Conservation (phyloP, 2,329 filamentous ascomycete genomes). For the Bertia moriformis region DNA sequence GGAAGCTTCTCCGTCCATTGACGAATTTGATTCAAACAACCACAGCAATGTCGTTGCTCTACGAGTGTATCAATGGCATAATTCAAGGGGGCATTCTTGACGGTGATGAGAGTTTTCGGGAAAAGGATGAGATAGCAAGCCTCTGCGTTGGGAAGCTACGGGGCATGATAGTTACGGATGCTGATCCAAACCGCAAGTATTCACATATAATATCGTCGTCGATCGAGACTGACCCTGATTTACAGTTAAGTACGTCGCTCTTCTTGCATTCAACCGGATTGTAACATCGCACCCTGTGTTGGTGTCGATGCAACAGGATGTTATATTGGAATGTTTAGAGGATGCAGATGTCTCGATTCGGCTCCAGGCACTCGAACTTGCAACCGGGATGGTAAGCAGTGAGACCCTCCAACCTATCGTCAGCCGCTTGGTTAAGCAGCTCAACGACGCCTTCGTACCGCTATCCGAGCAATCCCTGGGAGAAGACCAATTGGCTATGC, state of each 20-base stretch:
- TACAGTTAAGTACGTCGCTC: slow-evolving; percentile 86
- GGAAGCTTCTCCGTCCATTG: slow-evolving; percentile 78
- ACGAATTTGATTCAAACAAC: slow-evolving; percentile 90
- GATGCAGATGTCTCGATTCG: slow-evolving; percentile 92
- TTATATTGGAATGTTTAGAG: slow-evolving; percentile 91
- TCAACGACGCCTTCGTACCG: slow-evolving; percentile 24
- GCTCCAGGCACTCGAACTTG: slow-evolving; percentile 78
- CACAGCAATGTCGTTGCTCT: slow-evolving; percentile 91
- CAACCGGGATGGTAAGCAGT: slow-evolving; percentile 81
- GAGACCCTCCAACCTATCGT: slow-evolving; percentile 78
- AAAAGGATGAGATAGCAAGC: slow-evolving; percentile 80
- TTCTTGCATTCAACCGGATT: slow-evolving; percentile 91
- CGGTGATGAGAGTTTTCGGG: slow-evolving; percentile 62
- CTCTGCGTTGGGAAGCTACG: slow-evolving; percentile 85
- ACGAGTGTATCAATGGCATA: slow-evolving; percentile 97
- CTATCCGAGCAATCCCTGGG: slow-evolving; percentile 14
- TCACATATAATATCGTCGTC: background rate
- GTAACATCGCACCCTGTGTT: slow-evolving; percentile 76
- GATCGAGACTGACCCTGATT: background rate
- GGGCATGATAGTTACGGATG: slow-evolving; percentile 85
- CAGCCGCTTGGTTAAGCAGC: slow-evolving; percentile 72
- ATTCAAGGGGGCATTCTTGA: slow-evolving; percentile 91
- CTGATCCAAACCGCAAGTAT: slow-evolving; percentile 74
- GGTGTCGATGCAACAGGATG: slow-evolving; percentile 84
- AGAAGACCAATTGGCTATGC: background rate